Conservation (phyloP, 352 stramenopile species). For the Hyaloperonospora arabidopsidis region DNA sequence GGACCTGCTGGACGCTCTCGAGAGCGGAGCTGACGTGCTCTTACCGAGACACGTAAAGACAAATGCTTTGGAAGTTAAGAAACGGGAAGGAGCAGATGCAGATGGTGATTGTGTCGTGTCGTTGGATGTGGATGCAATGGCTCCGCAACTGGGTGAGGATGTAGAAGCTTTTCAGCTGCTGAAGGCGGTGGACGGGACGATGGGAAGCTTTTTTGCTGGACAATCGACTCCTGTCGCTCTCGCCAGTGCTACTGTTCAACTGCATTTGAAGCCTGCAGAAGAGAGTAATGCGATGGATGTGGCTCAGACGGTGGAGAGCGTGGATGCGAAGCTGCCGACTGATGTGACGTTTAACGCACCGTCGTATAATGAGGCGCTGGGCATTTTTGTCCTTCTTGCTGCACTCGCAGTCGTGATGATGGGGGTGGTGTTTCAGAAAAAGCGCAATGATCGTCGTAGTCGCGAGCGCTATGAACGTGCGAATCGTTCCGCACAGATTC, state of each 20-base stretch:
- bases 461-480: conserved; percentile 47
- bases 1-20: conserved; percentile 19
- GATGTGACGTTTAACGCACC: conserved; percentile 36
- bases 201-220: conserved; percentile 31
- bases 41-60: conserved; percentile 25
- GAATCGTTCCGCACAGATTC: conserved; percentile 59
- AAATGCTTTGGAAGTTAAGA: conserved; percentile 20
- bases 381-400: conserved; percentile 47
- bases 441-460: conserved; percentile 49
- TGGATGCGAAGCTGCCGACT: not conserved
- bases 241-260: conserved; percentile 24
- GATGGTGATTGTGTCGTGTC: conserved; percentile 16
- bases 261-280: conserved; percentile 18
- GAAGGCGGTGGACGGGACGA: conserved; percentile 34
- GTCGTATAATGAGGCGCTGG: conserved; percentile 51
- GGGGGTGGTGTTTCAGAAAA: conserved; percentile 46
- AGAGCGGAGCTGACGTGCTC: conserved; percentile 10
- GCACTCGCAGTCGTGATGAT: conserved; percentile 60
- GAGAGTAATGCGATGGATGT: conserved; percentile 5
- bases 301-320: conserved; percentile 9
- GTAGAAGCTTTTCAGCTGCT: conserved; percentile 32
- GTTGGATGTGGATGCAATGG: conserved; percentile 21
- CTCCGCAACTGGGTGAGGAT: conserved; percentile 3
- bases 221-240: conserved; percentile 21
- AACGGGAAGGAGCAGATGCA: conserved; percentile 10